Conservation (phyloP, 2,329 filamentous ascomycete species). For the Trichoderma sp. region DNA sequence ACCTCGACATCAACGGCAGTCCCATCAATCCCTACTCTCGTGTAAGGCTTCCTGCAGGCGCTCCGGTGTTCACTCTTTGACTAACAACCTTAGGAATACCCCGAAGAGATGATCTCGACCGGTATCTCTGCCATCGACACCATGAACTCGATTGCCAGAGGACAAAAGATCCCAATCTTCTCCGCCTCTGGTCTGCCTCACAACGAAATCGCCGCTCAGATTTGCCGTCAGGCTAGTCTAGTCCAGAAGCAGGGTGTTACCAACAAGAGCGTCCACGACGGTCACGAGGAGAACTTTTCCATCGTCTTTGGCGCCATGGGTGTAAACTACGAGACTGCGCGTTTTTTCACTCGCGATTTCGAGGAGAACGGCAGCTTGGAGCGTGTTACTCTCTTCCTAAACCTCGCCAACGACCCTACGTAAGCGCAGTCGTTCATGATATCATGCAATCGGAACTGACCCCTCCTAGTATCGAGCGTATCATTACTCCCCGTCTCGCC, state of each 20-base stretch:
- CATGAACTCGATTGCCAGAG: conserved; percentile 97
- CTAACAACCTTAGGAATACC: conserved; percentile 68
- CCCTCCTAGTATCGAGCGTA: conserved; percentile 81
- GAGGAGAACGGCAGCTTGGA: conserved; percentile 99
- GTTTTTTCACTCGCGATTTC: conserved; percentile 98
- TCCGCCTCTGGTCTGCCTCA: conserved; percentile 96
- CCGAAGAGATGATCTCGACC: conserved; percentile 99
- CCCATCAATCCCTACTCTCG: conserved; percentile 98
- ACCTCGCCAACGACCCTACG: conserved; percentile 98
- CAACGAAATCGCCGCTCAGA: conserved; percentile 98
- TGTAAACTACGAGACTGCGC: conserved; percentile 98
- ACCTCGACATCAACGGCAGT: conserved; percentile 97
- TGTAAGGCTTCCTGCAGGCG: too few relatives aligned
- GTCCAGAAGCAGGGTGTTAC: conserved; percentile 74
- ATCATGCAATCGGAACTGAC: too few relatives aligned
- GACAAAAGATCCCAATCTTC: conserved; percentile 99
- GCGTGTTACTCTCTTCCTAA: conserved; percentile 94
- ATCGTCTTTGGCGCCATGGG: conserved; percentile 99
- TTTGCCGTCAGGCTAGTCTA: conserved; percentile 93
- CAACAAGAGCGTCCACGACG: conserved; percentile 94
- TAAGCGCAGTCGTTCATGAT: conserved; percentile 47
- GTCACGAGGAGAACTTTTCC: conserved; percentile 98
- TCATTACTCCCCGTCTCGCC: conserved; percentile 97
- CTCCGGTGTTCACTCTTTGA: too few relatives aligned
- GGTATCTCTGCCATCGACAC: conserved; percentile 99